A percentile compares a stretch with the other conserved stretches of the same genome.
Evolutionary conservation across 2,329 filamentous ascomycete species (phyloP).

Genomic region (Helminthosporium solani): DNA sequence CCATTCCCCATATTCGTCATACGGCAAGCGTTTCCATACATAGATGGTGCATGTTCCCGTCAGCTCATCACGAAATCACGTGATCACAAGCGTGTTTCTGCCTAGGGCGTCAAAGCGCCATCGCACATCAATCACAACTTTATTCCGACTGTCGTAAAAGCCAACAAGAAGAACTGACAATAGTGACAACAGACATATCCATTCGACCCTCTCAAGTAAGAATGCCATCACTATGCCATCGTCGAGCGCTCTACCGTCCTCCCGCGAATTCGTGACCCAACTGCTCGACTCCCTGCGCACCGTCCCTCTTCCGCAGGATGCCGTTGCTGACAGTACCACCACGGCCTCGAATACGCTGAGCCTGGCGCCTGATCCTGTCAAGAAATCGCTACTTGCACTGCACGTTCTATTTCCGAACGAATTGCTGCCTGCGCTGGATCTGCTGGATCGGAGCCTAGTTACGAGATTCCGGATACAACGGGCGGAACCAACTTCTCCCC

Average conservation of each 20-base stretch:
- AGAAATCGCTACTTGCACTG: slow-evolving; percentile 67
- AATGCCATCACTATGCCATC: slow-evolving; percentile 12
- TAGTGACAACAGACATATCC: slow-evolving; percentile 5
- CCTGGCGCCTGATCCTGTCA: slow-evolving; percentile 24
- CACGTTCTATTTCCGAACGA: slow-evolving; percentile 83
- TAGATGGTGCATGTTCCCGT: too few relatives aligned
- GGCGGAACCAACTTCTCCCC: neutral
- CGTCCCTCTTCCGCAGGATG: neutral
- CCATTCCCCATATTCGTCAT: neutral
- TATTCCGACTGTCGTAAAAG: slow-evolving; percentile 19
- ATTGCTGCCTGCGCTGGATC: slow-evolving; percentile 80
- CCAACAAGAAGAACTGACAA: slow-evolving; percentile 11
- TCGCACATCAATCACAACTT: slow-evolving; percentile 17
- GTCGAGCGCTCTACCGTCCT: slow-evolving; percentile 14
- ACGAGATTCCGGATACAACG: slow-evolving; percentile 47
- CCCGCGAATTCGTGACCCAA: slow-evolving; percentile 37
- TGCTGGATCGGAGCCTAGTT: slow-evolving; percentile 77
- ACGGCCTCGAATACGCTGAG: slow-evolving; percentile 46
- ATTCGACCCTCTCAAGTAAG: slow-evolving; percentile 3
- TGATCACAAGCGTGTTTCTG: neutral
- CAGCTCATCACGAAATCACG: too few relatives aligned
- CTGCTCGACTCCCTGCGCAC: slow-evolving; percentile 30
- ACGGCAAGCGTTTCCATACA: neutral
- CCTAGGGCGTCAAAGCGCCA: slow-evolving; percentile 1
- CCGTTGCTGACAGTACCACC: slow-evolving; percentile 3